Conservation (phyloP, 257 asterid species). For the Solanum dulcamara region DNA sequence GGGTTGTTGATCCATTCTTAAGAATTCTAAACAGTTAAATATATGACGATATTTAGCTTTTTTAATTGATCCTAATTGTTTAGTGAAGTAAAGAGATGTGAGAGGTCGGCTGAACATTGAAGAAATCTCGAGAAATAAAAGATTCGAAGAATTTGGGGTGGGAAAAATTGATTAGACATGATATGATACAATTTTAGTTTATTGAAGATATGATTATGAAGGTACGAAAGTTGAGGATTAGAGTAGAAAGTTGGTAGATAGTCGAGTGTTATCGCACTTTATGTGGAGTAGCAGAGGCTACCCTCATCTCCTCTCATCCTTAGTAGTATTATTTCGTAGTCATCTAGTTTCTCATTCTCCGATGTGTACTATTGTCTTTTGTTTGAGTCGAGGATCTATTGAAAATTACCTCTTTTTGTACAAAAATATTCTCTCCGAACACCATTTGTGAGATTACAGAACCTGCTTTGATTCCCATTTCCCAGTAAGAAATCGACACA, state of each 20-base stretch:
- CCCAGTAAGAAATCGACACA: too few species aligned
- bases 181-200: too few species aligned
- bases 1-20: not conserved
- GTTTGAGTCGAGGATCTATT: too few species aligned
- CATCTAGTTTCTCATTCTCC: not conserved
- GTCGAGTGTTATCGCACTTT: not conserved
- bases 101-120: not conserved
- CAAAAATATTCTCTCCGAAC: not conserved
- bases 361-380: not conserved
- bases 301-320: not conserved
- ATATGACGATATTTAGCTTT: not conserved
- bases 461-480: not conserved
- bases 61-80: too few species aligned
- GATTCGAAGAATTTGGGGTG: accelerated
- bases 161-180: not conserved
- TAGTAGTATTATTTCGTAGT: too few species aligned
- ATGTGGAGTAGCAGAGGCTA: not conserved
- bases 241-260: not conserved
- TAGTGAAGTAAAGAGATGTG: not conserved
- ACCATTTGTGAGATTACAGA: not conserved
- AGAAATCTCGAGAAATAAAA: too few species aligned
- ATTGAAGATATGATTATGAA: not conserved
- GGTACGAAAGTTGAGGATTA: not conserved
- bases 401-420: too few species aligned
- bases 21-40: not conserved